Evolutionary conservation across 768 basidiomycete genomes (phyloP).

Genomic region (Mrakia frigida): DNA sequence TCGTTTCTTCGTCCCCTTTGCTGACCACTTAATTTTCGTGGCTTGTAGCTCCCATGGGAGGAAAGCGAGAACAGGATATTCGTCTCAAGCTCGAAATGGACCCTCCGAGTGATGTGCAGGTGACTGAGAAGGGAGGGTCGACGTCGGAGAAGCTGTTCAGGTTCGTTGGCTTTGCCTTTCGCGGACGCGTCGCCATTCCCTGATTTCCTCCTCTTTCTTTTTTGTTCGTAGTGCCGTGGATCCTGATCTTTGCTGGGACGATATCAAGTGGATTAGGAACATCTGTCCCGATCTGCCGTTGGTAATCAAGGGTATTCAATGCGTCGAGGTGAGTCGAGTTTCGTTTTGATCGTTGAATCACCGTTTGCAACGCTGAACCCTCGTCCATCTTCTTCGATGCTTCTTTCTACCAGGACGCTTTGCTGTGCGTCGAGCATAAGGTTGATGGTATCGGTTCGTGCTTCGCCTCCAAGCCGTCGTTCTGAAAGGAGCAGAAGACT

Average conservation of each 20-base stretch:
- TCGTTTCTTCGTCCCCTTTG: no score
- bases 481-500: background rate
- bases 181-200: background rate
- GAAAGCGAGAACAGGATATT: conserved; percentile 15
- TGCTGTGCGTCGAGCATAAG: conserved; percentile 45
- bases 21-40: background rate
- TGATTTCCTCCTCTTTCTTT: background rate
- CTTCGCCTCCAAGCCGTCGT: background rate
- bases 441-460: conserved; percentile 44
- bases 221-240: conserved; percentile 31
- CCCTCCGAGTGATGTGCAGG: background rate
- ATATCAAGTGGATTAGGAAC: conserved; percentile 43
- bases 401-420: conserved; percentile 35
- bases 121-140: conserved; percentile 26
- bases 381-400: background rate
- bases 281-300: conserved; percentile 40
- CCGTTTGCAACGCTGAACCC: background rate
- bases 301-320: conserved; percentile 46
- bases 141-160: conserved; percentile 17
- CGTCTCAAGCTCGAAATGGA: conserved; percentile 18
- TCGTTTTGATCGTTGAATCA: background rate
- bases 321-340: conserved; percentile 34
- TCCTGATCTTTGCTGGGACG: conserved; percentile 41
- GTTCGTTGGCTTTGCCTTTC: background rate
- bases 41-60: background rate